Evolutionary conservation across 441 rosid genomes (phyloP).

Genomic region (Viola pubescens): DNA sequence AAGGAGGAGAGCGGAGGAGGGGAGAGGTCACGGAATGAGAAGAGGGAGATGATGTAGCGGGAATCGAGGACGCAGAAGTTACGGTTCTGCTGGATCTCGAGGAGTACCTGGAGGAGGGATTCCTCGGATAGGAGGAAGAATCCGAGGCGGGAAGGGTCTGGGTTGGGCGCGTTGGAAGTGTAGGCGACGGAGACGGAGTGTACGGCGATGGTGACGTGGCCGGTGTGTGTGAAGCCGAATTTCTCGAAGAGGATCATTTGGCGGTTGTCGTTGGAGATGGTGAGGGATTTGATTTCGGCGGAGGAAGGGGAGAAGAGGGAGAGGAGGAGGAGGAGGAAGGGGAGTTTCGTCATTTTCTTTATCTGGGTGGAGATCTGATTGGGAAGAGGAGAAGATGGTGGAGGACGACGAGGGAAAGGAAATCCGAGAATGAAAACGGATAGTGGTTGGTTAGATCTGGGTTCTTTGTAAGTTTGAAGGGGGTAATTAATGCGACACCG

Average conservation of each 20-base stretch:
- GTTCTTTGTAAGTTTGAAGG: background rate
- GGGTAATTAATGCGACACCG: background rate
- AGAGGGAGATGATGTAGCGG: constrained; percentile 40
- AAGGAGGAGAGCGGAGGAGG: constrained; percentile 72
- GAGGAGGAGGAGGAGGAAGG: constrained; percentile 28
- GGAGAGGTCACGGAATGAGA: constrained; percentile 79
- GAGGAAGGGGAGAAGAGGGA: constrained; percentile 27
- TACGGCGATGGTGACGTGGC: constrained; percentile 56
- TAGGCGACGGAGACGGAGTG: constrained; percentile 61
- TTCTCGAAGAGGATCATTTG: constrained; percentile 95
- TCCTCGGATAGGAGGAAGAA: constrained; percentile 95
- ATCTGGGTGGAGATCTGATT: background rate
- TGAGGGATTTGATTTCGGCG: constrained; percentile 86
- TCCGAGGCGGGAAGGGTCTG: constrained; percentile 67
- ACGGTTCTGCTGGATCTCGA: constrained; percentile 74
- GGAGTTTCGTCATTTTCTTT: constrained; percentile 34
- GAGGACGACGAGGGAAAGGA: too few species aligned
- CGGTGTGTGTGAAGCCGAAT: constrained; percentile 88
- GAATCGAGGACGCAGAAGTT: constrained; percentile 89
- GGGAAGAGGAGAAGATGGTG: background rate
- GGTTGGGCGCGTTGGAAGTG: constrained; percentile 34
- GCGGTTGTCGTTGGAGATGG: constrained; percentile 55
- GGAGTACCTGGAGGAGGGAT: constrained; percentile 69
- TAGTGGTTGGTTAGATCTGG: background rate
- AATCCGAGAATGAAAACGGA: too few species aligned